Base-by-base conservation (phyloP, 1,139 yeast species). In the Suhomyces yuchorum region DNA sequence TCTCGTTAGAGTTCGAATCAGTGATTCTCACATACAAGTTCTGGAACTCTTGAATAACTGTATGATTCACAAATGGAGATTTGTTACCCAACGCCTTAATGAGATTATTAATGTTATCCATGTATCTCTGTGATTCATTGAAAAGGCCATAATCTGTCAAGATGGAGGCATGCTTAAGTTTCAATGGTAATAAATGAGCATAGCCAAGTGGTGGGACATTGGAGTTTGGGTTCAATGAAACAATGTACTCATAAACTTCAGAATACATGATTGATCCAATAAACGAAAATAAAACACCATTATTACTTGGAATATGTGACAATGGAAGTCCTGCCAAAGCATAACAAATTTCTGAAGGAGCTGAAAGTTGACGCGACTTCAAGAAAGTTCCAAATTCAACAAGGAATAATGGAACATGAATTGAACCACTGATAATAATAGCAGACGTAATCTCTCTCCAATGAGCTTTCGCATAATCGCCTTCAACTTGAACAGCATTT, bases 221-320 rank as follows among this genome's bases (percentile, higher is more conserved):
- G 6, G 63, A 58, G 6, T 58, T 54, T 2, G 70, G 66, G 30
- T 58, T 51, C 37, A 52, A 36, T 1, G 65, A 52, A 40, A 80
- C 60, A 14, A 78, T 62, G 56, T 75, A 85, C 60, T 89, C 97
- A 61, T 87, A 89, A 9, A 89, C 70, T 63, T 92, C 96, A 17
- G 85, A 78, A 58, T 85, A 77, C 42, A 84, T 61, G 37, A 80
- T 63, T 28, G 66, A 49, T 18, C 69, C 71, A 42, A 70, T 54
- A 42, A 64, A 55, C 2, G 69, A 52, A 49, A 67, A 70, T 4
- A 60, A 47, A 2, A 60, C 59, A 0, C 67, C 70, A 35, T 47
- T 43, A 28, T 57, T 61, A 11, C 51, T 47, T 5, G 66, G 61
- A 14, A 50, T 26, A 36, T 50, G 54, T 1, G 76, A 60, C 37